These are phyloP conservation scores for Pseudovirgaria hyperparasitica DNA, from an alignment of 2,329 filamentous ascomycete species.

Conservation along the genomic window DNA sequence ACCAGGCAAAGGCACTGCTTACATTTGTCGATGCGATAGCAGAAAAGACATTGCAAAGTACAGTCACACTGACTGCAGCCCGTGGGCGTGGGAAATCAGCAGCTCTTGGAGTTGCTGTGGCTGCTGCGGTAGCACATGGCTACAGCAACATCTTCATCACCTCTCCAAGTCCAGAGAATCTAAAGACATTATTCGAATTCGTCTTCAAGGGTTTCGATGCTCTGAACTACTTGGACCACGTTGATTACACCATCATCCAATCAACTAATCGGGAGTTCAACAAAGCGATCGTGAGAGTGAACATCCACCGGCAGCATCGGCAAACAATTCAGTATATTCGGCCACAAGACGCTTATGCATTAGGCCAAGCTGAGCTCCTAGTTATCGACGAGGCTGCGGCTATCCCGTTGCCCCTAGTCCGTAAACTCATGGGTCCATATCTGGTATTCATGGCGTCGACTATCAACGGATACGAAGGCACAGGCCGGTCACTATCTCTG, in stretches of 20 bases:
- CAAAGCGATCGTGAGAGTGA: slow-evolving; percentile 95
- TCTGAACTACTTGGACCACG: slow-evolving; percentile 83
- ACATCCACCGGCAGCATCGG: slow-evolving; percentile 85
- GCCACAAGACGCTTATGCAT: slow-evolving; percentile 85
- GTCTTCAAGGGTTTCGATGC: slow-evolving; percentile 97
- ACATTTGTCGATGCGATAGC: slow-evolving; percentile 94
- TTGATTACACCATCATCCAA: slow-evolving; percentile 96
- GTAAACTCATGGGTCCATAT: slow-evolving; percentile 92
- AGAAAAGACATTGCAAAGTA: slow-evolving; percentile 89
- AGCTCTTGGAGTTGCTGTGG: slow-evolving; percentile 85
- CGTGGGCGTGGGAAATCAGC: slow-evolving; percentile 96
- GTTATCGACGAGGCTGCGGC: slow-evolving; percentile 97
- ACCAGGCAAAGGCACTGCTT: slow-evolving; percentile 92
- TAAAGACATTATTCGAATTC: slow-evolving; percentile 97
- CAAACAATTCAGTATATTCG: slow-evolving; percentile 99
- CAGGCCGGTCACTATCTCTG: slow-evolving; percentile 82
- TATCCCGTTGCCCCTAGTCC: slow-evolving; percentile 82
- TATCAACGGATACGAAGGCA: slow-evolving; percentile 97
- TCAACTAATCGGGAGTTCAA: slow-evolving; percentile 98
- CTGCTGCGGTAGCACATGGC: slow-evolving; percentile 85
- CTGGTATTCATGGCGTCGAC: slow-evolving; percentile 98
- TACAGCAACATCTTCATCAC: slow-evolving; percentile 99
- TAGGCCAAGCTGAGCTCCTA: slow-evolving; percentile 87
- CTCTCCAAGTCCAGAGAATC: slow-evolving; percentile 90
- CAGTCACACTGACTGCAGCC: slow-evolving; percentile 83